These are phyloP conservation scores for Millerago galiae DNA, from an alignment of 805 yeast genomes.

Conservation along the genomic window DNA sequence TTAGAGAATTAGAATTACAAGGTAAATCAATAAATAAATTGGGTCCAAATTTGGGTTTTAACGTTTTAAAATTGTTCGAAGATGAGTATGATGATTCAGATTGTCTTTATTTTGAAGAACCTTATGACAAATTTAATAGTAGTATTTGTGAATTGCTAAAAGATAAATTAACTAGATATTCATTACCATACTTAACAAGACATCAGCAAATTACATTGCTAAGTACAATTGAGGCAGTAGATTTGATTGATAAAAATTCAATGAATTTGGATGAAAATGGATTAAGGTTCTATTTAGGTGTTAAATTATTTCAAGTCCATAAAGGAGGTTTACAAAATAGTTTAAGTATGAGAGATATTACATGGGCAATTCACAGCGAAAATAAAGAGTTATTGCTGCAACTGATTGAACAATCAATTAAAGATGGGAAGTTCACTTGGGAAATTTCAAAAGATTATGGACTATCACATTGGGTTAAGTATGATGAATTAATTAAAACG, in stretches of 20 bases:
- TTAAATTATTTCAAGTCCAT: slow-evolving; percentile 57
- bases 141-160: slow-evolving; percentile 41
- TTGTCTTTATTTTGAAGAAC: slow-evolving; percentile 26
- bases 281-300: slow-evolving; percentile 61
- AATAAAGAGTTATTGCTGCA: slow-evolving; percentile 62
- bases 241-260: slow-evolving; percentile 41
- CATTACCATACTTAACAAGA: slow-evolving; percentile 77
- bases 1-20: slow-evolving; percentile 49
- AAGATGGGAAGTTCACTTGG: slow-evolving; percentile 50
- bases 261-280: slow-evolving; percentile 46
- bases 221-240: slow-evolving; percentile 59
- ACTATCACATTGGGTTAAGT: slow-evolving; percentile 63
- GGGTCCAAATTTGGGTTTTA: slow-evolving; percentile 27
- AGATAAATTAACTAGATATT: slow-evolving; percentile 53
- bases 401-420: slow-evolving; percentile 37
- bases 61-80: slow-evolving; percentile 23
- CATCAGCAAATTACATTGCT: slow-evolving; percentile 86
- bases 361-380: slow-evolving; percentile 83
- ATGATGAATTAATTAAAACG: slow-evolving; percentile 37
- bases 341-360: slow-evolving; percentile 72
- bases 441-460: slow-evolving; percentile 51
- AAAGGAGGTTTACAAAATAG: slow-evolving; percentile 40
- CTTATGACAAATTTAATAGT: slow-evolving; percentile 34
- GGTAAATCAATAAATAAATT: slow-evolving; percentile 17
- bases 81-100: background rate